Evolutionary conservation across 2,329 filamentous ascomycete species (phyloP), one percentile per base, ranked within the genome.

Genomic region (Penicillium aurantiogriseum): DNA sequence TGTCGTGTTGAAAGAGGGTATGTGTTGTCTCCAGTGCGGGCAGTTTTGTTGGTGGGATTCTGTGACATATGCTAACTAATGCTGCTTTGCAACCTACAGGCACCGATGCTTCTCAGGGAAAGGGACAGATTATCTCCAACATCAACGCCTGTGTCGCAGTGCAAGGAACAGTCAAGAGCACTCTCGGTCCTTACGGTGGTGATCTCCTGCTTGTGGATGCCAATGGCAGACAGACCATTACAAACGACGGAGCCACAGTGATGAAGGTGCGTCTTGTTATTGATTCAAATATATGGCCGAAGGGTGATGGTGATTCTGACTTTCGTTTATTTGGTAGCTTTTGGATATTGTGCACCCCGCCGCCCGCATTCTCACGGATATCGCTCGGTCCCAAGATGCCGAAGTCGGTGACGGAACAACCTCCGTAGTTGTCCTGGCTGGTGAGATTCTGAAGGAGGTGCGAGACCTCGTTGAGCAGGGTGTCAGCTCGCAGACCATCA

Each of bases 361-460:
- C 67, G 94, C 94, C 69, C 88, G 92, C 76, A 94, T 99, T 76
- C 89, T 99, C 71, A 95, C 94, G 76, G 94, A 99, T 75, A 99
- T 99, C 73, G 93, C 94, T 63, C 88, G 94, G 79, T 97, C 93
- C 74, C 94, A 99, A 88, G 94, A 99, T 77, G 94, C 94, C 67
- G 94, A 99, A 82, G 94, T 99, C 57, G 94, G 94, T 70, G 94
- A 99, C 74, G 94, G 94, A 70, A 99, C 94, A 56, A 99, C 94
- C 25, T 97, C 92, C 3, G 94, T 99, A 23, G 94, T 99, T 46
- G 93, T 99, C 27, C 80, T 99, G 58, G 94, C 94, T n/a, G 94
- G 94, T 62, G 93, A 97, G 80, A 93, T 99, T 69, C 80, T 99
- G 63, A 97, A 97, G 80, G 94, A 99, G 81, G 83, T 96, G 74